Evolutionary conservation across 306 rosid genomes (phyloP).

Genomic region (Cicer arietinum): DNA sequence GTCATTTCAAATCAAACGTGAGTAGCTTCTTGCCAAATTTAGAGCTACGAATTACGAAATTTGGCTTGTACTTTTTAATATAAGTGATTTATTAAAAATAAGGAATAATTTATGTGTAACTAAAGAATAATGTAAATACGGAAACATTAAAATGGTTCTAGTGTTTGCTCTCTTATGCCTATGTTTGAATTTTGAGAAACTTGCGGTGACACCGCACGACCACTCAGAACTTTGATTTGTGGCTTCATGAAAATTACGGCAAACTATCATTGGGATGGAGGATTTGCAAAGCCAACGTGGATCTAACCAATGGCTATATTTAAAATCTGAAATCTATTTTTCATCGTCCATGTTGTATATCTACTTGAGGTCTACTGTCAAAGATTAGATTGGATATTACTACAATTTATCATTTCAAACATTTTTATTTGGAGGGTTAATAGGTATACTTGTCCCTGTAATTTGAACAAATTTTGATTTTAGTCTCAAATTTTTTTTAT

Average conservation of each 20-base stretch:
- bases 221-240: too few species aligned
- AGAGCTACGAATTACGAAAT: constrained; percentile 13
- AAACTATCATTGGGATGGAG: too few species aligned
- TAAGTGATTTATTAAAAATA: constrained; percentile 30
- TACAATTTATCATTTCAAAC: constrained; percentile 6
- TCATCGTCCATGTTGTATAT: not conserved
- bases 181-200: too few species aligned
- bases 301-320: not conserved
- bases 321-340: not conserved
- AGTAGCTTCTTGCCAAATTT: constrained; percentile 38
- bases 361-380: not conserved
- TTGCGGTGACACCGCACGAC: too few species aligned
- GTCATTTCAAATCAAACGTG: constrained; percentile 31
- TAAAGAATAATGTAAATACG: constrained; percentile 44
- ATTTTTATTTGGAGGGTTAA: too few species aligned
- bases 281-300: too few species aligned
- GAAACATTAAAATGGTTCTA: not conserved
- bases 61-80: constrained; percentile 25
- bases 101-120: constrained; percentile 21
- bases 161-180: not conserved
- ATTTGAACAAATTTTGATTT: too few species aligned
- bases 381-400: not conserved
- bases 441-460: too few species aligned
- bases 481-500: too few species aligned
- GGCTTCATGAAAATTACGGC: too few species aligned